Evolutionary conservation across 208 protist genomes (phyloP).

Genomic region (Leishmania mexicana): DNA sequence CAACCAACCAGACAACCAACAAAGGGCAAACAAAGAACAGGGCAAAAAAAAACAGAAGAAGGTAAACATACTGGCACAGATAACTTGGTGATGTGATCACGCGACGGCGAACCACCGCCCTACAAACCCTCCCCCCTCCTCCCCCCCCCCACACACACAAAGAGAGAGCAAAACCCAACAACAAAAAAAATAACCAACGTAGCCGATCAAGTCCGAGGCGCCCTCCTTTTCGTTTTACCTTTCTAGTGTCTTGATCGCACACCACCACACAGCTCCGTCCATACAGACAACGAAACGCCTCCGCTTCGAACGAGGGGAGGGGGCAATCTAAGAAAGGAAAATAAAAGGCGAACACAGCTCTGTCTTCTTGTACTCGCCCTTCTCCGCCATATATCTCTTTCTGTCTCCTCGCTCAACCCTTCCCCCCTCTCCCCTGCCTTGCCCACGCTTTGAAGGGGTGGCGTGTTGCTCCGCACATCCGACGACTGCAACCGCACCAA

Average conservation of each 20-base stretch:
- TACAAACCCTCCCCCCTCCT: too few species aligned
- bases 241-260: too few species aligned
- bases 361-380: neutral
- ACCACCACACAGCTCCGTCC: too few species aligned
- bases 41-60: neutral
- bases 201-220: neutral
- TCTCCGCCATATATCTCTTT: neutral
- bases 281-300: neutral
- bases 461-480: neutral
- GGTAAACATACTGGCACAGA: too few species aligned
- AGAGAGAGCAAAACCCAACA: neutral
- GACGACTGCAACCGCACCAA: neutral
- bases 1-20: neutral
- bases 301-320: neutral
- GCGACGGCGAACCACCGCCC: too few species aligned
- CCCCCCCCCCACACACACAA: too few species aligned
- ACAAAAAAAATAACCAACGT: neutral
- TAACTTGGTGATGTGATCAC: too few species aligned
- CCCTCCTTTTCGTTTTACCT: too few species aligned
- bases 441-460: neutral
- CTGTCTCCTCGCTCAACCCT: neutral
- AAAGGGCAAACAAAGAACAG: neutral
- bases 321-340: neutral
- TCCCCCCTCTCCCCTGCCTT: neutral
- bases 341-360: neutral